Evolutionary conservation across 176 grass and related monocot genomes (phyloP).

Genomic region (Panicum miliaceum): DNA sequence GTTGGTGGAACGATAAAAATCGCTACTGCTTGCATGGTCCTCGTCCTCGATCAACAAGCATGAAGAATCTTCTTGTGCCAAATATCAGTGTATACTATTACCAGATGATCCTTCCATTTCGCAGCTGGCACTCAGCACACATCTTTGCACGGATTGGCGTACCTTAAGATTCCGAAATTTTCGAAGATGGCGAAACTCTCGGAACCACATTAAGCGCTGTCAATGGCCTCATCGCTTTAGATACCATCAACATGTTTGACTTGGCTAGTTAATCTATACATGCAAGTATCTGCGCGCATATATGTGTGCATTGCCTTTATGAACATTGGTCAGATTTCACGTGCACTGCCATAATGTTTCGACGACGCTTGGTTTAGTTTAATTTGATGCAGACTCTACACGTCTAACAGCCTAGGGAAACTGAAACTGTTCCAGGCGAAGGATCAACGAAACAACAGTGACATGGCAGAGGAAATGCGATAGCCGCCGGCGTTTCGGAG

Average conservation of each 20-base stretch:
- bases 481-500: not conserved
- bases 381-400: not conserved
- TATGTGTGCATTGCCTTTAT: not conserved
- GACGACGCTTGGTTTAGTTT: not conserved
- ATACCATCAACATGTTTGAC: conserved; percentile 38
- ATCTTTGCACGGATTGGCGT: not conserved
- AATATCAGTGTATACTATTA: not conserved
- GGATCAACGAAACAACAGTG: not conserved
- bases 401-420: not conserved
- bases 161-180: conserved; percentile 43
- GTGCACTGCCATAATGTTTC: not conserved
- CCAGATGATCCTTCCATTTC: not conserved
- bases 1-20: not conserved
- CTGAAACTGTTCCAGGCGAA: not conserved
- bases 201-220: not conserved
- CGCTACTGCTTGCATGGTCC: not conserved
- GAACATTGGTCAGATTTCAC: conserved; percentile 2
- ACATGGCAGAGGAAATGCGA: not conserved
- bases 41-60: conserved; percentile 1
- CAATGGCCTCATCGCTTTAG: not conserved
- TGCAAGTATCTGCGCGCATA: not conserved
- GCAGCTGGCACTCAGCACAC: not conserved
- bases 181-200: conserved; percentile 4
- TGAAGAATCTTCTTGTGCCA: not conserved
- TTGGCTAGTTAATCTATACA: not conserved